phyloP scores from a whole-genome alignment of 768 basidiomycete genomes.

The Calocybe indica region DNA sequence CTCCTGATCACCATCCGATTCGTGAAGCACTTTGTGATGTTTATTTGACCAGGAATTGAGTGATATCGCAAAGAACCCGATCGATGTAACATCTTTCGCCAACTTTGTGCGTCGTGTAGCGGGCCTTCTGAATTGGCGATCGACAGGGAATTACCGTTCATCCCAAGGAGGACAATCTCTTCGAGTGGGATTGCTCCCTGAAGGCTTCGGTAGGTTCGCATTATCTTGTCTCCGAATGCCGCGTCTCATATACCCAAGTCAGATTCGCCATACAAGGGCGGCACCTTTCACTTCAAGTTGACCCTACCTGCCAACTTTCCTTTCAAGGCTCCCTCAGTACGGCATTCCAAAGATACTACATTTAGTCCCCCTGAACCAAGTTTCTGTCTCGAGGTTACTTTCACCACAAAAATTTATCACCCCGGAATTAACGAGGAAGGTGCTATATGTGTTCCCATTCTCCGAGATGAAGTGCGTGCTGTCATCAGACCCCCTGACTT shows the following conservation, averaged over 20 bases:
- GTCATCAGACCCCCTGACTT: neutral
- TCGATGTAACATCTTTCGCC: conserved; percentile 39
- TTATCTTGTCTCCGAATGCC: conserved; percentile 4
- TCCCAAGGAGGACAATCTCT: conserved; percentile 64
- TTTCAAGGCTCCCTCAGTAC: conserved; percentile 80
- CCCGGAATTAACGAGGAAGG: conserved; percentile 90
- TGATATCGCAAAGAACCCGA: conserved; percentile 55
- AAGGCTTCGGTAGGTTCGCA: conserved; percentile 58
- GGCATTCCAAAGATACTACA: conserved; percentile 8
- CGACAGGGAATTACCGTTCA: conserved; percentile 57
- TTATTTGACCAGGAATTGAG: conserved; percentile 50
- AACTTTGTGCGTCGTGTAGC: conserved; percentile 2
- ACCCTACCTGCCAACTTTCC: conserved; percentile 77
- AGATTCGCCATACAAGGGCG: conserved; percentile 79
- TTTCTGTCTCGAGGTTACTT: conserved; percentile 53
- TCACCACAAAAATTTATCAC: conserved; percentile 85
- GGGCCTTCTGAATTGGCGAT: neutral
- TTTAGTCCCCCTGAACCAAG: conserved; percentile 7
- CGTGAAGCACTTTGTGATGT: conserved; percentile 3
- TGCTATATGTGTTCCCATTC: conserved; percentile 75
- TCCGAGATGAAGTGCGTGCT: conserved; percentile 70
- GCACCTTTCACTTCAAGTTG: conserved; percentile 71
- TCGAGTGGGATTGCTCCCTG: conserved; percentile 73
- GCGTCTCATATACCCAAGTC: conserved; percentile 32
- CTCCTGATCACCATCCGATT: neutral